Evolutionary conservation across 2,329 filamentous ascomycete species (phyloP).

Genomic region (Ploettnerulaceae sp.): DNA sequence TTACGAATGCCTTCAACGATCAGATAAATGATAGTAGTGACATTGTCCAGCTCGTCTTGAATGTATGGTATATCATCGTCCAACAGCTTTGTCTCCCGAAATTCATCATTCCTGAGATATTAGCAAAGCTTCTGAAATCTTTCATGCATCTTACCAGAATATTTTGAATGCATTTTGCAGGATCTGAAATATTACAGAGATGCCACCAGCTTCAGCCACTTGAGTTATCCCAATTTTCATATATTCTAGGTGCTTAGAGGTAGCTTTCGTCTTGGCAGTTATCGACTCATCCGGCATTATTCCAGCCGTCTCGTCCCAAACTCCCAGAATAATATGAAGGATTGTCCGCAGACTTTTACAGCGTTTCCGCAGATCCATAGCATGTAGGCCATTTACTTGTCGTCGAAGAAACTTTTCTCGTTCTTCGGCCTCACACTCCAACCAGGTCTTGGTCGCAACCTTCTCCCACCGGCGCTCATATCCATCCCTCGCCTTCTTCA

Average conservation of each 20-base stretch:
- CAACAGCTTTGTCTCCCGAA: conserved; percentile 27
- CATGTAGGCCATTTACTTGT: conserved; percentile 43
- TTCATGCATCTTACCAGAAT: conserved; percentile 31
- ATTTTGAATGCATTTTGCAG: conserved; percentile 31
- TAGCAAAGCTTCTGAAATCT: conserved; percentile 7
- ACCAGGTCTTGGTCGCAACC: conserved; percentile 55
- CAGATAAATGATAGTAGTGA: conserved; percentile 60
- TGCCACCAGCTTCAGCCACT: conserved; percentile 44
- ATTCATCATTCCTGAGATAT: conserved; percentile 33
- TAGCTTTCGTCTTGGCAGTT: conserved; percentile 42
- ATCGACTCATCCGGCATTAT: conserved; percentile 30
- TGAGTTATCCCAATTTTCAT: conserved; percentile 52
- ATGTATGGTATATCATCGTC: conserved; percentile 34
- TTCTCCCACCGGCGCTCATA: conserved; percentile 74
- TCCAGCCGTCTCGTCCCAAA: conserved; percentile 65
- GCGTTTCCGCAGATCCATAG: conserved; percentile 45
- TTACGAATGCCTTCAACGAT: conserved; percentile 52
- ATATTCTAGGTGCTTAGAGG: conserved; percentile 51
- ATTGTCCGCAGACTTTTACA: conserved; percentile 52
- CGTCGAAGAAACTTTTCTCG: conserved; percentile 53
- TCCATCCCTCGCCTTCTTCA: conserved; percentile 68
- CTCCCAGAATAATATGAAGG: conserved; percentile 60
- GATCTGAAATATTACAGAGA: conserved; percentile 28
- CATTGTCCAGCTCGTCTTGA: conserved; percentile 56
- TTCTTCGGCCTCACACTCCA: conserved; percentile 55